A percentile compares a stretch with the other conserved stretches of the same genome.
These are phyloP conservation scores for Trichosporon sp. DNA, from an alignment of 1,284 basidiomycete species.

Conservation along the genomic window DNA sequence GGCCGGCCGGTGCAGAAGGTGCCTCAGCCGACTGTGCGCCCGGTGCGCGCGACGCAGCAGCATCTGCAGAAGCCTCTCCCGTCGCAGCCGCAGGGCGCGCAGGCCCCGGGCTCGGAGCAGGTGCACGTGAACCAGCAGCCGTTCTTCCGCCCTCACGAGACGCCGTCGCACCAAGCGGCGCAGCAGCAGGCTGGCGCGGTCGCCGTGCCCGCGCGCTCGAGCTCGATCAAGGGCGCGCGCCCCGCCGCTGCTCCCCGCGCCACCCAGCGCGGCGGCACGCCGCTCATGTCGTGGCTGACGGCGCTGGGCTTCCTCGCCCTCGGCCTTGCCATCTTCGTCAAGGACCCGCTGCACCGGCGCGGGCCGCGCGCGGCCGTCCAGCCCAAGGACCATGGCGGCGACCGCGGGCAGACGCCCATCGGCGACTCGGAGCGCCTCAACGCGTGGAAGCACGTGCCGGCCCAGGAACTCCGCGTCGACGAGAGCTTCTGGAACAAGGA, in stretches of 20 bases:
- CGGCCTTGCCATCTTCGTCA: background rate
- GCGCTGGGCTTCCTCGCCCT: background rate
- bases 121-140: background rate
- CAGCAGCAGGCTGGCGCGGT: background rate
- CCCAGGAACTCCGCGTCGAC: background rate
- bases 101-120: background rate
- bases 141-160: background rate
- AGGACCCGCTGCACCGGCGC: background rate
- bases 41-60: background rate
- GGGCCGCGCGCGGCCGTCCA: background rate
- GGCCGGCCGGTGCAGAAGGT: background rate
- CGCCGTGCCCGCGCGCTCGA: background rate
- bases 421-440: background rate
- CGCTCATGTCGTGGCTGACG: background rate
- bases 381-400: background rate
- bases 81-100: background rate
- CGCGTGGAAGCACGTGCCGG: background rate
- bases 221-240: background rate
- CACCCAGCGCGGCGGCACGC: background rate
- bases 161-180: background rate
- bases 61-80: slow-evolving; percentile 2
- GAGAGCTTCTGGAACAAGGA: background rate
- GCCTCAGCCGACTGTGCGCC: background rate
- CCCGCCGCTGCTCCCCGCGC: background rate
- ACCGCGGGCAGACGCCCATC: background rate